A percentile compares a stretch with the other conserved stretches of the same genome.
These are phyloP conservation scores for Saccharomycopsis babjevae DNA, from an alignment of 805 yeast species.

Conservation along the genomic window DNA sequence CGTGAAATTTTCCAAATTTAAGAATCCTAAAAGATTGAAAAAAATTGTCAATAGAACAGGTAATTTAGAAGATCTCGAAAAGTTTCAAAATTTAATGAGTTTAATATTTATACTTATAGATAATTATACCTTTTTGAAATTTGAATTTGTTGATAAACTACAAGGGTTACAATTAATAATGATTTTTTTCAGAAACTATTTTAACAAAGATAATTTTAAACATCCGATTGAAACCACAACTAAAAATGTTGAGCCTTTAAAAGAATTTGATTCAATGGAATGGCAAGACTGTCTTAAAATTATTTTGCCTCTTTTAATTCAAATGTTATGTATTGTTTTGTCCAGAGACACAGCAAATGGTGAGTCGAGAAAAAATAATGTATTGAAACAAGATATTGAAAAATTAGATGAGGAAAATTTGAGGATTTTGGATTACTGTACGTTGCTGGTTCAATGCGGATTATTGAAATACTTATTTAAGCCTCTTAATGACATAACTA, in stretches of 20 bases:
- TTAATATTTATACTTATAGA: neutral
- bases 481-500: slow-evolving; percentile 1
- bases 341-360: neutral
- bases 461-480: slow-evolving; percentile 10
- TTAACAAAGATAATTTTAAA: neutral
- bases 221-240: neutral
- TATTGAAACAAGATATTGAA: neutral
- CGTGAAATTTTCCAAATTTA: neutral
- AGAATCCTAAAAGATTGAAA: neutral
- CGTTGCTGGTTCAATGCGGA: neutral
- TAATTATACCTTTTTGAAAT: neutral
- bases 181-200: neutral
- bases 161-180: neutral
- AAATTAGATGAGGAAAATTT: neutral
- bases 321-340: neutral
- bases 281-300: neutral
- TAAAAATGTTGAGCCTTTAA: neutral
- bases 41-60: neutral
- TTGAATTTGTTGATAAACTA: neutral
- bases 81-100: neutral
- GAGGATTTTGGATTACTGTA: neutral
- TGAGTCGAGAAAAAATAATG: neutral
- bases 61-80: neutral
- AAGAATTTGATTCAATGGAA: neutral
- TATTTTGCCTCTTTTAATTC: neutral